Percentiles rank a stretch among this genome's conserved stretches.
phyloP scores from a whole-genome alignment of 306 rosid species.

The Glycine latifolia region DNA sequence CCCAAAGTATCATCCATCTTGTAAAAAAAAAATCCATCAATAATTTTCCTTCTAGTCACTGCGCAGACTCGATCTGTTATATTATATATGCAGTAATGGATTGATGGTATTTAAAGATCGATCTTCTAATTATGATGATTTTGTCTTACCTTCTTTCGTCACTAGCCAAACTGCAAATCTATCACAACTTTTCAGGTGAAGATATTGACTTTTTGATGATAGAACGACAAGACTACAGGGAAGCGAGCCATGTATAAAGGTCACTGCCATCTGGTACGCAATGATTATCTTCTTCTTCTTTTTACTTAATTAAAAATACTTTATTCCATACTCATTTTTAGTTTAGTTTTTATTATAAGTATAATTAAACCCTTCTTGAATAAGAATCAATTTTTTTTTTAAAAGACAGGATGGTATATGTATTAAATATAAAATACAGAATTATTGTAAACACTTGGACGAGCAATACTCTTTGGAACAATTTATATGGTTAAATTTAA shows the following conservation, averaged over 20 bases:
- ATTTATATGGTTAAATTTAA: not conserved
- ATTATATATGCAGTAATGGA: not conserved
- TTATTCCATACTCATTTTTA: not conserved
- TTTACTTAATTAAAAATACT: not conserved
- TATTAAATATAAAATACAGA: too few relatives aligned
- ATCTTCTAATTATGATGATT: not conserved
- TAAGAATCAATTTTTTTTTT: too few relatives aligned
- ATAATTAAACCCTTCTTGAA: not conserved
- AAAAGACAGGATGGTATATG: too few relatives aligned
- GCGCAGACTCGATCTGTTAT: not conserved
- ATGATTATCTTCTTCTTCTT: slow-evolving; percentile 22
- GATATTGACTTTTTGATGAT: slow-evolving; percentile 37
- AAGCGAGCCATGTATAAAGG: slow-evolving; percentile 54
- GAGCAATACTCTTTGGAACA: too few relatives aligned
- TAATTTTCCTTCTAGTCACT: not conserved
- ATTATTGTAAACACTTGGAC: too few relatives aligned
- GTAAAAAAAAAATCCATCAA: not conserved
- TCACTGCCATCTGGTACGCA: slow-evolving; percentile 42
- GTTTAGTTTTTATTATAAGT: too few relatives aligned
- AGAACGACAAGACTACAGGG: slow-evolving; percentile 37
- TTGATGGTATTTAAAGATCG: not conserved
- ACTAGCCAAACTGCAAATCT: slow-evolving; percentile 20
- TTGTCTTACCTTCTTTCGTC: not conserved
- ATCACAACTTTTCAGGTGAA: slow-evolving; percentile 45
- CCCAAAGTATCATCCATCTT: not conserved